A percentile compares a stretch with the other conserved stretches of the same genome.
These are phyloP conservation scores for Phytophthora crassamura DNA, from an alignment of 352 stramenopile genomes.

Conservation along the genomic window DNA sequence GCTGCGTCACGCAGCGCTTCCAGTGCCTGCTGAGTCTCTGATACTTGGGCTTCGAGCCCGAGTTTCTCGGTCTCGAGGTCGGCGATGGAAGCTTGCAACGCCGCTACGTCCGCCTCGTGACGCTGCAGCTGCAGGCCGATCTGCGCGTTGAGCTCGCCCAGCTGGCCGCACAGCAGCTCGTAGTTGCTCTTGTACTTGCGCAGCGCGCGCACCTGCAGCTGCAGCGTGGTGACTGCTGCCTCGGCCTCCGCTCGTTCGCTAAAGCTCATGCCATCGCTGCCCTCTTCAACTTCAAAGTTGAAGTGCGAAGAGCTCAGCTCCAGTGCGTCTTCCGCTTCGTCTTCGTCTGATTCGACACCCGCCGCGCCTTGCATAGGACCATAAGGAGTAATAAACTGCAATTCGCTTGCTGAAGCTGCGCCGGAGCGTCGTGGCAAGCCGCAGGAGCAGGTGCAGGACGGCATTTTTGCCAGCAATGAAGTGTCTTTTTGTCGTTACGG, in stretches of 20 bases:
- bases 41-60: slow-evolving; percentile 34
- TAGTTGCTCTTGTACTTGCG: slow-evolving; percentile 84
- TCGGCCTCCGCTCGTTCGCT: slow-evolving; percentile 21
- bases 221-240: slow-evolving; percentile 28
- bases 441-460: slow-evolving; percentile 19
- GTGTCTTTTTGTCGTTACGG: slow-evolving; percentile 34
- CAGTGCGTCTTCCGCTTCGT: slow-evolving; percentile 1
- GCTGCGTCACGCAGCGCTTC: slow-evolving; percentile 22
- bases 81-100: slow-evolving; percentile 49
- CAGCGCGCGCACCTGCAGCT: slow-evolving; percentile 58
- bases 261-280: slow-evolving; percentile 3
- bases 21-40: slow-evolving; percentile 29
- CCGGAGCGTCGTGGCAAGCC: neutral
- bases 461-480: neutral
- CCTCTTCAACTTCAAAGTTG: neutral
- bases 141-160: slow-evolving; percentile 74
- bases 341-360: slow-evolving; percentile 11
- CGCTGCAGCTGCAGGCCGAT: slow-evolving; percentile 72
- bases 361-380: neutral
- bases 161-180: slow-evolving; percentile 71
- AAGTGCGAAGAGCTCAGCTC: slow-evolving; percentile 5
- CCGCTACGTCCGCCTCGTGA: slow-evolving; percentile 68
- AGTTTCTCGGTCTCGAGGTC: slow-evolving; percentile 48
- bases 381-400: neutral
- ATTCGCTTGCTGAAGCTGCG: neutral